Base-by-base conservation (phyloP, 176 grass and related monocot species). In the Pharus latifolius region DNA sequence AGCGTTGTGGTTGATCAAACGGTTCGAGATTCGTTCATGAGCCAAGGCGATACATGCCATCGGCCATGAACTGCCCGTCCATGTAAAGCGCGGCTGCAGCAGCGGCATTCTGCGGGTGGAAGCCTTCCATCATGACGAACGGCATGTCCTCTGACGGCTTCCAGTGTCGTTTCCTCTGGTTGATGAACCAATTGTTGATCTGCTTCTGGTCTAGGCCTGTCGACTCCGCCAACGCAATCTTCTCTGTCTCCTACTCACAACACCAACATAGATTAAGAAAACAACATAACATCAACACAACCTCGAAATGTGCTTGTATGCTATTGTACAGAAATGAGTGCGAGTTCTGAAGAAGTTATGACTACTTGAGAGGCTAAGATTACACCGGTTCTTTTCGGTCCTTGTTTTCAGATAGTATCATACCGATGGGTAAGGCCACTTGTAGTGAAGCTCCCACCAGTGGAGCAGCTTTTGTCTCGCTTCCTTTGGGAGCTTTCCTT, bases 141-240 rank as follows among this genome's bases (percentile, higher is more conserved):
- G 84, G 88, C 84, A 87, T 78, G 59, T 87, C 88, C 67, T 91
- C 88, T 1, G 84, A 74, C 0, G 83, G 80, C 56, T 87, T 91
- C 88, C 88, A 91, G 48, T 91, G 88, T 61, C 88, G 60, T 65
- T 91, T 91, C 67, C 88, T 83, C 73, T 91, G 88, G 72, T 91
- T 91, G 45, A 91, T 91, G 58, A 91, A 91, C 88, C 88, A 91
- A 48, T 91, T 91, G 48, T 91, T 91, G 76, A 91, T 91, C 76
- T 91, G 88, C 34, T 91, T 91, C 84, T 87, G 88, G 26, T 91
- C 88, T 6, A 91, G 80, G n/a, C 88, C 84, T 0, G 88, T 91
- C 1, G 84, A 77, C 11, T 91, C 80, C 0, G 88, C 84, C 4
- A 91, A 66, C 0, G 67, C 88, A 0, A 87, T 77, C 88, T 91